Evolutionary conservation across 306 rosid species (phyloP), one percentile per base, ranked within the genome.

Genomic region (Begonia peltatifolia): DNA sequence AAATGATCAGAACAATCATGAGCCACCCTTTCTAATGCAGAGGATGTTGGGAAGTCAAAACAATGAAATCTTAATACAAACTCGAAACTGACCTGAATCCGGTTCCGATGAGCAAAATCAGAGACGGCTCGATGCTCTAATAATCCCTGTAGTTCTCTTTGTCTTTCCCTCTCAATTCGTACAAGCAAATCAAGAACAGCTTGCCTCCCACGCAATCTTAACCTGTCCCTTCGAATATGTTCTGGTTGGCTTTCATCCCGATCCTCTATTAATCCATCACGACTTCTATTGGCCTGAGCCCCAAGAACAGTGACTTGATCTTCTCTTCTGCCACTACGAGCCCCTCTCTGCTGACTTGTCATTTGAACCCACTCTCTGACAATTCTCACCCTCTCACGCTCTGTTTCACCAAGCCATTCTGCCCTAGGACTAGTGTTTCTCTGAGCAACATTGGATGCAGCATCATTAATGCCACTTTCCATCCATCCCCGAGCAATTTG

Each of bases 351-450:
- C 73, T 92, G 96, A 71, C 94, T 87, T 49, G 86, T 78, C 96
- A 79, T 92, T 74, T 87, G 99, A 64, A 92, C 99, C 96, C 99
- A 87, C 70, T 92, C 99, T 75, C 99, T 80, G 48, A 81, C 96
- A 66, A 79, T 81, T 75, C 99, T 86, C 61, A 92, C 99, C 77
- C 99, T 81, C 68, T 83, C 99, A 35, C 99, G 94, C 74, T 92
- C 99, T n/a, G 96, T 83, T 80, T 92, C 99, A 53, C 99, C 99
- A 62, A 92, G 99, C 99, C 99, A 92, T 59, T 92, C 99, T 51
- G 87, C 83, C 61, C 99, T 71, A 52, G 61, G 87, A 62, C 70
- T 78, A 64, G 66, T 76, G 74, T 62, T 81, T 74, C 93, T 79
- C 63, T 74, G 93, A 64, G 72, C 70, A 59, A 82, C 83, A 69